These are phyloP conservation scores for Rhododendron ferrugineum DNA, from an alignment of 148 eudicot species.

Conservation along the genomic window DNA sequence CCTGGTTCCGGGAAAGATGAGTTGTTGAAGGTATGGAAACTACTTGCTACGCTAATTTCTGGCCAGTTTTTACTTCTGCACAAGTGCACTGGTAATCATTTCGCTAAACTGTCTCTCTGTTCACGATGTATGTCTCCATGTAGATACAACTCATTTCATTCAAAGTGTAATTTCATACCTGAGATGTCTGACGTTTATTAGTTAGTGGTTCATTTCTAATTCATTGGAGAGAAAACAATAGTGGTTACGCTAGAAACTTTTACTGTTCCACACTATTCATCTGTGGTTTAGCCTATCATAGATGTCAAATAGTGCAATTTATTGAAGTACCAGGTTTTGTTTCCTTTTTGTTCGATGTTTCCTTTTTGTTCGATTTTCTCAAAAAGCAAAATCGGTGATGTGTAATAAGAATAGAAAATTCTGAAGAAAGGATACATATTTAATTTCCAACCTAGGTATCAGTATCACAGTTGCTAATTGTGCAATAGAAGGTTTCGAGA, in stretches of 20 bases:
- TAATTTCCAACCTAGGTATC: background rate
- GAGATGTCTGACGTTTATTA: too few species aligned
- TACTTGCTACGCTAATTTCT: background rate
- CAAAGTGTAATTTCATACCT: background rate
- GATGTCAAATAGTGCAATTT: background rate
- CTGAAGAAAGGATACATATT: background rate
- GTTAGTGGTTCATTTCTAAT: background rate
- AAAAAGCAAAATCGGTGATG: background rate
- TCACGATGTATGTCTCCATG: background rate
- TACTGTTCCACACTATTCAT: background rate
- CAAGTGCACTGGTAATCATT: background rate
- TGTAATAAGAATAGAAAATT: background rate
- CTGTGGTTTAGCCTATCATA: background rate
- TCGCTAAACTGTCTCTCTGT: background rate
- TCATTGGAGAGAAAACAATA: background rate
- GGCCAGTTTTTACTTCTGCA: background rate
- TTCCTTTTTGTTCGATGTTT: background rate
- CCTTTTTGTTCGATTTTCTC: background rate
- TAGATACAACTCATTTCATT: background rate
- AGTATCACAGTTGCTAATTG: background rate
- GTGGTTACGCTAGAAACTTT: background rate
- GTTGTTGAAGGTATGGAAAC: constrained; percentile 60
- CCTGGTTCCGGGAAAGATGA: constrained; percentile 84
- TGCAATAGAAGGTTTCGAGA: background rate
- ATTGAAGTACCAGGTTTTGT: background rate